These are phyloP conservation scores for Amauroascus niger DNA, from an alignment of 2,329 filamentous ascomycete species.

Conservation along the genomic window DNA sequence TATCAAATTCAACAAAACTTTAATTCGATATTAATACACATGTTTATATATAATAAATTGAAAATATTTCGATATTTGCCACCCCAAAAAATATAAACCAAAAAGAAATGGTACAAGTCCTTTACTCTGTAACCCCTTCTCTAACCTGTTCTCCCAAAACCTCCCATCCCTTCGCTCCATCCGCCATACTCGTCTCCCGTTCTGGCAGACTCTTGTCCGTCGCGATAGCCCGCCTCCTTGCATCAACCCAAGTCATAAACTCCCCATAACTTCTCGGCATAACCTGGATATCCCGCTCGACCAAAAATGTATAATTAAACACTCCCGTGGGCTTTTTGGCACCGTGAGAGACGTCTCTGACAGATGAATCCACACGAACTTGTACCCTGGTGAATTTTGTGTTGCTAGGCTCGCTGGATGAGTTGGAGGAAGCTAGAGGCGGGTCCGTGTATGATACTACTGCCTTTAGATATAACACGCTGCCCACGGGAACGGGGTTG, in stretches of 20 bases:
- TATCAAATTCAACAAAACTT: too few species aligned
- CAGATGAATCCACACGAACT: constrained; percentile 61
- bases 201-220: constrained; percentile 37
- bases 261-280: constrained; percentile 56
- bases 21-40: too few species aligned
- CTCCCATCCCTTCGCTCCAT: constrained; percentile 5
- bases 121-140: constrained; percentile 7
- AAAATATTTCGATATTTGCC: too few species aligned
- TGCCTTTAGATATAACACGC: constrained; percentile 63
- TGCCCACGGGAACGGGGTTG: constrained; percentile 65
- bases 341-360: constrained; percentile 61
- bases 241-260: constrained; percentile 57
- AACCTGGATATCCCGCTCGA: constrained; percentile 55
- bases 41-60: too few species aligned
- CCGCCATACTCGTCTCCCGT: constrained; percentile 1
- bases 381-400: constrained; percentile 54
- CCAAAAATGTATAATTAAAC: constrained; percentile 66
- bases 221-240: constrained; percentile 46
- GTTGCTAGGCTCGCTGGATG: constrained; percentile 14
- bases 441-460: constrained; percentile 64
- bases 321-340: constrained; percentile 59
- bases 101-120: too few species aligned
- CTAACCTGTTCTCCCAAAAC: constrained; percentile 1
- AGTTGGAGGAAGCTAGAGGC: constrained; percentile 18
- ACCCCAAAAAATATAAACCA: too few species aligned